Evolutionary conservation across 2,329 filamentous ascomycete species (phyloP).

Genomic region (Cytospora leucostoma): DNA sequence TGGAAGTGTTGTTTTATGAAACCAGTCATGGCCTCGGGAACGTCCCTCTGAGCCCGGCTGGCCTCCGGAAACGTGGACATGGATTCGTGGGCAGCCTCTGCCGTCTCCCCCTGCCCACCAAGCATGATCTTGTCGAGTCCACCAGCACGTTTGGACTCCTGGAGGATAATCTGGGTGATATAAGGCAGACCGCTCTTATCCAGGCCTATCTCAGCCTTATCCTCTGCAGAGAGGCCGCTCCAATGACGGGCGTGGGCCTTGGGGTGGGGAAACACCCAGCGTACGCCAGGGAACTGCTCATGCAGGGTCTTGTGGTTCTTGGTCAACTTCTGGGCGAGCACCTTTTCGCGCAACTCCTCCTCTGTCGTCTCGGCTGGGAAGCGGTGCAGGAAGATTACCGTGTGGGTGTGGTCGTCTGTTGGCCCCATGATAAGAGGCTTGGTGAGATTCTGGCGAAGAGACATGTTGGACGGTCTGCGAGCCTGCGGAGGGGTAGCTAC

Average conservation of each 20-base stretch:
- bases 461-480: conserved; percentile 11
- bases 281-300: conserved; percentile 27
- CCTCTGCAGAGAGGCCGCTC: conserved; percentile 19
- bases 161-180: conserved; percentile 30
- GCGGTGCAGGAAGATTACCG: conserved; percentile 31
- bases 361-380: conserved; percentile 24
- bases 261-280: conserved; percentile 30
- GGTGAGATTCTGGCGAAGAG: conserved; percentile 18
- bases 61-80: conserved; percentile 27
- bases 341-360: conserved; percentile 25
- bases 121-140: conserved; percentile 29
- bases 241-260: conserved; percentile 26
- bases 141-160: conserved; percentile 25
- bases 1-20: conserved; percentile 11
- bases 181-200: conserved; percentile 24
- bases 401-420: conserved; percentile 28
- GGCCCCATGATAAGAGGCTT: conserved; percentile 27
- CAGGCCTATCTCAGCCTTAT: conserved; percentile 19
- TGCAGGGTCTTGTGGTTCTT: conserved; percentile 25
- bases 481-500: not conserved
- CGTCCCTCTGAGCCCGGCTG: not conserved
- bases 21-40: not conserved
- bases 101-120: conserved; percentile 31
- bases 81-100: conserved; percentile 30
- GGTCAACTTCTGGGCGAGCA: conserved; percentile 27